Base-by-base conservation (phyloP, 2,329 filamentous ascomycete genomes). In the Stemphylium beticola region DNA sequence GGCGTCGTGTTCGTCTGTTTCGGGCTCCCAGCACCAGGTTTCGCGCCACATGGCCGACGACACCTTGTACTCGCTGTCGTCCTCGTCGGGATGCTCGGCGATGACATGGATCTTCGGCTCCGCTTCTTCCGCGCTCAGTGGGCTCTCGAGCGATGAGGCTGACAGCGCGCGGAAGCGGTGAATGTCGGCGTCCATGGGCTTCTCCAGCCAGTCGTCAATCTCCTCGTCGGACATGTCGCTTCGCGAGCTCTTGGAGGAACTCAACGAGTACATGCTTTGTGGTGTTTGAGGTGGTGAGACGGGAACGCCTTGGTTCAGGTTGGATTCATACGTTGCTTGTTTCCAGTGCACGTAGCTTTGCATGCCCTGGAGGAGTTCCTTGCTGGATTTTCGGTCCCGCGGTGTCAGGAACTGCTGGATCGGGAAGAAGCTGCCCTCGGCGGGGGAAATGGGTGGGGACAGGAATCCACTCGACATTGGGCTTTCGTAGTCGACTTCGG, bases 121-220 rank as follows among this genome's bases (percentile, higher is more conserved):
- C 1, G 50, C 34, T 3, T 47, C 37, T 15, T 52, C 37, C 4
- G 48, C 12, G 7, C 14, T 22, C 2, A 29, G 18, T 7, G 29
- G 34, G 18, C 45, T 44, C 26, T 51, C 55, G 4, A 50, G 32
- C 32, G 26, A 50, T 10, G 53, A 36, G 12, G 55, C 51, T 2
- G 54, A 57, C 3, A 44, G 15, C 41, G 56, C 62, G 34, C 57
- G 59, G 36, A 43, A 51, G 6, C 61, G 58, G 20, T 64, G 61
- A n/a, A 53, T 44, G 4, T 64, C 61, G 18, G 61, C 61, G 17
- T 64, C 59, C 46, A 56, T 54, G 17, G 61, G 61, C 18, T 49
- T 49, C 32, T 64, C 61, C 8, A 64, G 50, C 61, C 61, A 64
- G 10, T 59, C 57, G 24, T 64, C 61, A 31, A 64, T 62, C n/a